Evolutionary conservation across 768 basidiomycete species (phyloP).

Genomic region (Vishniacozyma victoriae): DNA sequence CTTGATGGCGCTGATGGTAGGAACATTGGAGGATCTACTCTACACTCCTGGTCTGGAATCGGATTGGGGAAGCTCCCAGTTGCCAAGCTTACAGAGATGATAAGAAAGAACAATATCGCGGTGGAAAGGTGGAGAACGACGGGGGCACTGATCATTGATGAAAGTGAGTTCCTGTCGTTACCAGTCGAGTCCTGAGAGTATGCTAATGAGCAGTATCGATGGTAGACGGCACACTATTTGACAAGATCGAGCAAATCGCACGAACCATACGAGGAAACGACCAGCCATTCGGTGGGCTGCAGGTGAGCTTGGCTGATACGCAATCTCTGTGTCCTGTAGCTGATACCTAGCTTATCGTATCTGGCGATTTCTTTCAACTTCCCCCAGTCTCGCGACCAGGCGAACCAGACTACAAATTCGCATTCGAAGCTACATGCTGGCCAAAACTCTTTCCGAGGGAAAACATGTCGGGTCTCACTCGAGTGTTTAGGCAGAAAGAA

Average conservation of each 20-base stretch:
- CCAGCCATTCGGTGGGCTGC: constrained; percentile 46
- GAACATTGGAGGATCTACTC: constrained; percentile 32
- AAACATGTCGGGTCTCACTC: constrained; percentile 32
- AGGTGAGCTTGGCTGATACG: no score
- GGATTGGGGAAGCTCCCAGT: constrained; percentile 22
- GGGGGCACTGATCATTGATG: constrained; percentile 41
- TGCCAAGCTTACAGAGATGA: constrained; percentile 14
- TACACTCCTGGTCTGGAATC: constrained; percentile 39
- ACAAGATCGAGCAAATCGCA: constrained; percentile 45
- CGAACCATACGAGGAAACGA: constrained; percentile 29
- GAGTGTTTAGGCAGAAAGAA: constrained; percentile 46
- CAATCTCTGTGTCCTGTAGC: no score
- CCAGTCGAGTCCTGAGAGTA: not conserved
- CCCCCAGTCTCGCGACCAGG: constrained; percentile 42
- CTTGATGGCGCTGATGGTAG: constrained; percentile 1
- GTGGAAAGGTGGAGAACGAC: constrained; percentile 28
- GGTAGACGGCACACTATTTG: constrained; percentile 45
- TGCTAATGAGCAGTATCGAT: constrained; percentile 43
- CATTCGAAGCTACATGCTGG: constrained; percentile 47
- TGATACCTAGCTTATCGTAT: constrained; percentile 45
- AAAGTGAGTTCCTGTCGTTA: constrained; percentile 25
- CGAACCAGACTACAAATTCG: constrained; percentile 21
- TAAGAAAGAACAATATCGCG: constrained; percentile 13
- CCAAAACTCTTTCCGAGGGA: constrained; percentile 17
- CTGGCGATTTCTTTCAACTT: constrained; percentile 50